phyloP scores from a whole-genome alignment of 2,329 filamentous ascomycete genomes.

The Beauveria sp. region DNA sequence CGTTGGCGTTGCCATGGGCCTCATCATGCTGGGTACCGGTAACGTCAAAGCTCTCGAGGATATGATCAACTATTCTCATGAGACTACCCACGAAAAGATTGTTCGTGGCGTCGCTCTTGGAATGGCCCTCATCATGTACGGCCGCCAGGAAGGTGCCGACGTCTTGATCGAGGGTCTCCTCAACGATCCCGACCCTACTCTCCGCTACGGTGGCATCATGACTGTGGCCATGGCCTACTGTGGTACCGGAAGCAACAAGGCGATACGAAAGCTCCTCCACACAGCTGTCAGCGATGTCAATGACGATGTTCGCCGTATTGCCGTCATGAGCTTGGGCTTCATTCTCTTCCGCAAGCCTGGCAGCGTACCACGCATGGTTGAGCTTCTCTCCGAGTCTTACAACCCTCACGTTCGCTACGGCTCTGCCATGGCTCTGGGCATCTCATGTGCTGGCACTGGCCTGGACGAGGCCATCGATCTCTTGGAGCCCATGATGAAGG shows the following conservation, averaged over 20 bases:
- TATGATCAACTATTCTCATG: conserved; percentile 96
- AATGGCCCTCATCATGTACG: conserved; percentile 98
- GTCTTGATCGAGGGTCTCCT: conserved; percentile 89
- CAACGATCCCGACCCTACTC: conserved; percentile 84
- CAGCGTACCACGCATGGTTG: conserved; percentile 96
- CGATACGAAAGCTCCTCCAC: conserved; percentile 89
- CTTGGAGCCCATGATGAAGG: conserved; percentile 98
- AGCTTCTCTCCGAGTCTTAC: conserved; percentile 95
- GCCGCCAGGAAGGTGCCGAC: conserved; percentile 88
- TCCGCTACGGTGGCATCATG: conserved; percentile 96
- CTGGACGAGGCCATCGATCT: conserved; percentile 94
- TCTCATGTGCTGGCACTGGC: conserved; percentile 93
- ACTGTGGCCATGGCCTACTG: conserved; percentile 98
- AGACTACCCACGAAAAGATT: conserved; percentile 98
- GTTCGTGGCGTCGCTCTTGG: conserved; percentile 90
- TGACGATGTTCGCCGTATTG: conserved; percentile 90
- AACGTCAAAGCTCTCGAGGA: conserved; percentile 89
- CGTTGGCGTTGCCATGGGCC: conserved; percentile 89
- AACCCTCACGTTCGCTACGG: conserved; percentile 98
- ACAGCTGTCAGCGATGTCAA: conserved; percentile 97
- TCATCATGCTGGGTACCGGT: conserved; percentile 97
- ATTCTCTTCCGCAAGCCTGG: conserved; percentile 97
- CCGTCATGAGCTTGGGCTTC: conserved; percentile 96
- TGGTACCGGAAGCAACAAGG: conserved; percentile 96
- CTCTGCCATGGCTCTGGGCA: conserved; percentile 95